Percentiles rank a stretch among this genome's conserved stretches.
phyloP scores from a whole-genome alignment of 768 basidiomycete genomes.

The Suillus occidentalis region DNA sequence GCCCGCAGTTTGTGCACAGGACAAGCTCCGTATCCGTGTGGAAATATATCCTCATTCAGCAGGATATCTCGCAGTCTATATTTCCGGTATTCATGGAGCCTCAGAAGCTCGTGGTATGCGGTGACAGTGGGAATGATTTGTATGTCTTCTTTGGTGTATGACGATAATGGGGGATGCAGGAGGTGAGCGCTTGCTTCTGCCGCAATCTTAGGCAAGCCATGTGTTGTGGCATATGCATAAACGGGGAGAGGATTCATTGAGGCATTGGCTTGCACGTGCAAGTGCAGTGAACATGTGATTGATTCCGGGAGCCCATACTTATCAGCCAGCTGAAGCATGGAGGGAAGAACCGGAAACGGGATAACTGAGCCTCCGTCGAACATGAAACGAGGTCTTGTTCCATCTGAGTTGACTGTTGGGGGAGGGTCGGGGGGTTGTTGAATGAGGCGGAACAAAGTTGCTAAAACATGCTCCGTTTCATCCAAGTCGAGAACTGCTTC shows the following conservation, averaged over 20 bases:
- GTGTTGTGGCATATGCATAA: conserved; percentile 53
- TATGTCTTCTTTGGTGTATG: conserved; percentile 52
- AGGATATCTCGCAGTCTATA: conserved; percentile 52
- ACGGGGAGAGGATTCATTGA: conserved; percentile 53
- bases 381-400: conserved; percentile 31
- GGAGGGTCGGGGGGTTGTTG: conserved; percentile 56
- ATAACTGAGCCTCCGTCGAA: conserved; percentile 46
- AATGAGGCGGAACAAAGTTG: conserved; percentile 54
- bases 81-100: conserved; percentile 58
- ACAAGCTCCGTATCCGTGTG: conserved; percentile 70
- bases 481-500: conserved; percentile 50
- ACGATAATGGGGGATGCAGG: conserved; percentile 50
- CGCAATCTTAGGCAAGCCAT: conserved; percentile 47
- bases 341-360: conserved; percentile 62
- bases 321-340: conserved; percentile 58
- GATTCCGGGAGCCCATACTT: conserved; percentile 60
- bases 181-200: conserved; percentile 60
- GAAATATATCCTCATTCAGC: conserved; percentile 64
- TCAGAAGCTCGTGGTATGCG: conserved; percentile 64
- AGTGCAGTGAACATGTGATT: conserved; percentile 42
- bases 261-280: conserved; percentile 57
- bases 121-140: conserved; percentile 53
- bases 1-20: conserved; percentile 48
- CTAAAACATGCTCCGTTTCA: conserved; percentile 49
- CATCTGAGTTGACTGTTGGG: conserved; percentile 25